Evolutionary conservation across 306 rosid genomes (phyloP), one percentile per base, ranked within the genome.

Genomic region (Luffa aegyptiaca): DNA sequence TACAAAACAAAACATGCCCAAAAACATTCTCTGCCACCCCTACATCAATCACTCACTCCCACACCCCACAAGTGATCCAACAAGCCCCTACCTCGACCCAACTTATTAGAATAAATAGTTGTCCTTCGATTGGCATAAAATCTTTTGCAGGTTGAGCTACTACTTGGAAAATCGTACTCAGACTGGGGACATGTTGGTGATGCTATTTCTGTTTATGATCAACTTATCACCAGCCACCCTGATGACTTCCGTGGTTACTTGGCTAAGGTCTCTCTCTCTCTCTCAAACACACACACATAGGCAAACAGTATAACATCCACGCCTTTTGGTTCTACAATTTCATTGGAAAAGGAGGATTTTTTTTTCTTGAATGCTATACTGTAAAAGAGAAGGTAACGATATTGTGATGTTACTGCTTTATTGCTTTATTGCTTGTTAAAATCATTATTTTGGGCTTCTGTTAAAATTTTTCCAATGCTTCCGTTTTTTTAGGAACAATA

Each of bases 151-250:
- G 90, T 94, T 76, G 98, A 94, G 42, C 92, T 94, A 88, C 97
- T 94, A 81, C 97, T 94, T 77, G 97, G 97, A 69, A 94, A 94
- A 88, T 93, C 97, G 42, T 94, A 92, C 85, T 90, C 97, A 77
- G 96, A 92, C 46, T 91, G 98, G 97, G 98, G 98, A 48, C 98
- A 85, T 86, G 80, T 92, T 45, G 82, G 91, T 85, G 98, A 94
- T 87, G 98, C 98, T 77, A 83, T 94, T 48, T 84, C 98, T 52
- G 94, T 94, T 72, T 94, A 92, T 65, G 91, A 94, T 81, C 86
- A 80, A 80, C 94, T 94, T 84, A 91, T 94, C 83, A 83, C 94
- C 79, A 79, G 86, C 81, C 89, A 91, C 83, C 91, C 96, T 48
- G 82, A 86, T 55, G 95, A 94, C 87, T 94, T 94, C 85, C 98